A percentile compares a stretch with the other conserved stretches of the same genome.
These are phyloP conservation scores for Arthromyces matolae DNA, from an alignment of 768 basidiomycete genomes.

Conservation along the genomic window DNA sequence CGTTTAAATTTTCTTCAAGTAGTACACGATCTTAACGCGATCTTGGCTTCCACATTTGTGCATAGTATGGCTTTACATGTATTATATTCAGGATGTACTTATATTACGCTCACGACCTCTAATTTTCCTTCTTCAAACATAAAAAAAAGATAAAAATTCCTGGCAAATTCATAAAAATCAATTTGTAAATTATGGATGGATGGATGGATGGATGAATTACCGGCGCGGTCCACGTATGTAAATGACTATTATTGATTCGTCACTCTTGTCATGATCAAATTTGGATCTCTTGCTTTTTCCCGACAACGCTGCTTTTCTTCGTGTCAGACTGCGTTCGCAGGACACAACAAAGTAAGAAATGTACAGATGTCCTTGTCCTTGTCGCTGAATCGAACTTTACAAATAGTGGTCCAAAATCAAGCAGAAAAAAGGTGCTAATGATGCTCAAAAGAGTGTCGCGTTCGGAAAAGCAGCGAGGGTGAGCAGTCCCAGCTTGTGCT, in stretches of 20 bases:
- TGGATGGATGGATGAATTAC: too few species aligned
- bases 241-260: not conserved
- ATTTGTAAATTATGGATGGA: too few species aligned
- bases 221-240: too few species aligned
- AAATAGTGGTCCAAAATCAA: slow-evolving; percentile 76
- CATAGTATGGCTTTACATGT: not conserved
- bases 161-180: too few species aligned
- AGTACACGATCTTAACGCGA: not conserved
- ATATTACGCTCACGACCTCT: too few species aligned
- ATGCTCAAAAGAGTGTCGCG: slow-evolving; percentile 54
- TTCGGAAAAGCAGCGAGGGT: slow-evolving; percentile 56
- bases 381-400: not conserved
- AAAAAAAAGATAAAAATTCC: too few species aligned
- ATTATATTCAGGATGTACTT: slow-evolving; percentile 5
- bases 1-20: not conserved
- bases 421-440: slow-evolving; percentile 62
- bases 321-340: slow-evolving; percentile 22
- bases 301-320: slow-evolving; percentile 19
- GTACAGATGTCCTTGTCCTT: not conserved
- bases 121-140: too few species aligned
- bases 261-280: slow-evolving; percentile 10
- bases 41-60: not conserved
- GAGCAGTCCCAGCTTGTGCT: slow-evolving; percentile 18
- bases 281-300: slow-evolving; percentile 7
- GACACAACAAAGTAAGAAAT: slow-evolving; percentile 39